Base-by-base conservation (phyloP, 2,329 filamentous ascomycete genomes). In the Magnaporthiopsis incrustans region DNA sequence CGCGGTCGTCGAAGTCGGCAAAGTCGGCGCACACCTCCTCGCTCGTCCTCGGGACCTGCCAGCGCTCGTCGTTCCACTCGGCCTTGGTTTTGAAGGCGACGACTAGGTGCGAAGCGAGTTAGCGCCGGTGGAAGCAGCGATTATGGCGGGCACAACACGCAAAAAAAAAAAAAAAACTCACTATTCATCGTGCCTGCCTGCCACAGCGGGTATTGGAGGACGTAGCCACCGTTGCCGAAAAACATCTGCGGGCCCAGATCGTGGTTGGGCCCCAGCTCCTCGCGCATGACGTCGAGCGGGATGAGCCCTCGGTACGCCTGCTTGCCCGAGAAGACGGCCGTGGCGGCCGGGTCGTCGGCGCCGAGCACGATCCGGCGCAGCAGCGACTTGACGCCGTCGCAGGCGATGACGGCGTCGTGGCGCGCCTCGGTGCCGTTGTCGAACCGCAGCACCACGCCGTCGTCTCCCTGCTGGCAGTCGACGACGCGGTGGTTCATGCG, bases 181-280 rank as follows among this genome's bases (percentile, higher is more conserved):
- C 56, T 18, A 57, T 57, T 57, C 56, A 57, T 57, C 0, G 78
- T 78, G 38, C 76, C 73, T 12, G 82, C 82, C 14, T 80, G 77
- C n/a, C 80, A 78, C 57, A 87, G 82, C 0, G 86, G 84, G 67
- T 86, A 88, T 0, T 83, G 86, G n/a, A 89, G 73, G 0, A 87
- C 71, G 68, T 89, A 86, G 3, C 56, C 56, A 4, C 26, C n/a
- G 3, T 14, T 8, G 2, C 56, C 56, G 1, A 26, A 14, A 57
- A 5, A 57, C 56, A 57, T 57, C 56, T 25, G n/a, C n/a, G 56
- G 56, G 56, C 56, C 26, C 26, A 10, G 5, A 1, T 25, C 27
- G 27, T 30, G 27, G 27, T 30, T 30, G 27, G 27, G 27, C 27
- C 27, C 56, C 57, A 22, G 27, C 26, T 75, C 72, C 10, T 68